Percentiles rank a stretch among this genome's conserved stretches.
Evolutionary conservation across 73 alveolate species (phyloP).

Genomic region (Paramecium biaurelia): DNA sequence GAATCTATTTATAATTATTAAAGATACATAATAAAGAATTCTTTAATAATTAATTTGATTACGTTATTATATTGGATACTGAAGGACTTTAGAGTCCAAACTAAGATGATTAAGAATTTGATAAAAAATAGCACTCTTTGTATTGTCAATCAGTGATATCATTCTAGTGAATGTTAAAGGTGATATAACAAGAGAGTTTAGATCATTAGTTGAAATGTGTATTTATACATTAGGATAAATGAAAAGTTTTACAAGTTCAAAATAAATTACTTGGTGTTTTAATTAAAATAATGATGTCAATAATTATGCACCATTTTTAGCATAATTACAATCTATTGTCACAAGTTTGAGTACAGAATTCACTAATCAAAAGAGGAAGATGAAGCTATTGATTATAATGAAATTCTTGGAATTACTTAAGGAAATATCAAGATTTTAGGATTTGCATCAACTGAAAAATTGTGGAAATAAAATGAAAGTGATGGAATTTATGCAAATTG

Average conservation of each 20-base stretch:
- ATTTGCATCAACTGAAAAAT: background rate
- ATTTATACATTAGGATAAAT: background rate
- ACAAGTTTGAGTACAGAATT: background rate
- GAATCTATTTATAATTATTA: constrained; percentile 30
- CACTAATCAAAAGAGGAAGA: background rate
- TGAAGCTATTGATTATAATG: background rate
- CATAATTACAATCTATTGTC: background rate
- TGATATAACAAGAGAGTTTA: background rate
- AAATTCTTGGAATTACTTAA: background rate
- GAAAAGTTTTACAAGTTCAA: background rate
- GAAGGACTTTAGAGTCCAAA: background rate
- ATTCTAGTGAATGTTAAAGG: background rate
- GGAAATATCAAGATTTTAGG: background rate
- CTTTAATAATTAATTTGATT: background rate
- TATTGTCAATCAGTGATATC: background rate
- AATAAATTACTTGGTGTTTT: constrained; percentile 12
- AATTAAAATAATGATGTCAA: background rate
- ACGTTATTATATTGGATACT: background rate
- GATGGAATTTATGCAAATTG: background rate
- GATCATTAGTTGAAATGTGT: constrained; percentile 1
- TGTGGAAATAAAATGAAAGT: background rate
- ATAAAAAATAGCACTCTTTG: background rate
- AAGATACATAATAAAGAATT: background rate
- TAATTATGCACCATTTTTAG: background rate
- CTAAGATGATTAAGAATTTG: background rate